Conservation (phyloP, 192 early-diverging fungal species). For the Backusella sp. region DNA sequence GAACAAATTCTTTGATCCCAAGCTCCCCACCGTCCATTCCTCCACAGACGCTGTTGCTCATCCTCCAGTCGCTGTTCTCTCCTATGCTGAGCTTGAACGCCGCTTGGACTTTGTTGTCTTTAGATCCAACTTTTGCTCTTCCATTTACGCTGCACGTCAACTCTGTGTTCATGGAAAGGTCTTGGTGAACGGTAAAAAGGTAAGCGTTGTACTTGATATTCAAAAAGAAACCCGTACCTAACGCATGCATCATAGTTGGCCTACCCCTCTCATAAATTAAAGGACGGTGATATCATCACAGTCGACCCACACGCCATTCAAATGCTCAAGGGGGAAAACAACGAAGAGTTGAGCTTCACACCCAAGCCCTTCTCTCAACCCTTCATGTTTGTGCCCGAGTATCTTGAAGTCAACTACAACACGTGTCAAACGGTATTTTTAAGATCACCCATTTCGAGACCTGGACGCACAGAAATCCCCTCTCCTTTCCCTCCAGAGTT, state of each 20-base stretch:
- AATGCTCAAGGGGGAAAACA: slow-evolving; percentile 57
- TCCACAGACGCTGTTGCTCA: slow-evolving; percentile 45
- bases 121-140: slow-evolving; percentile 86
- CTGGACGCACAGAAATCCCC: slow-evolving; percentile 85
- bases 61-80: slow-evolving; percentile 71
- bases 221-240: not conserved
- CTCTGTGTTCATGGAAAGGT: slow-evolving; percentile 86
- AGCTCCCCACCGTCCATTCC: slow-evolving; percentile 61
- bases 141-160: slow-evolving; percentile 83
- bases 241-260: slow-evolving; percentile 45
- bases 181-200: slow-evolving; percentile 86
- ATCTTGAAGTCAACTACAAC: slow-evolving; percentile 96
- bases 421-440: slow-evolving; percentile 88
- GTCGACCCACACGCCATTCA: slow-evolving; percentile 75
- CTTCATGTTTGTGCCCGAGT: slow-evolving; percentile 95
- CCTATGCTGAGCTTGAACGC: slow-evolving; percentile 87
- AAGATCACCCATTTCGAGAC: slow-evolving; percentile 84
- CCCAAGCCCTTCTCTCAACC: slow-evolving; percentile 81
- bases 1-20: slow-evolving; percentile 63
- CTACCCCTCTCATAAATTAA: slow-evolving; percentile 72
- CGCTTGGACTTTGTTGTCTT: slow-evolving; percentile 93
- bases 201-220: slow-evolving; percentile 28
- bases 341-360: slow-evolving; percentile 58
- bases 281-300: slow-evolving; percentile 86
- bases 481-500: slow-evolving; percentile 89